phyloP scores from a whole-genome alignment of 352 stramenopile species.

The Pythium aristosporum region DNA sequence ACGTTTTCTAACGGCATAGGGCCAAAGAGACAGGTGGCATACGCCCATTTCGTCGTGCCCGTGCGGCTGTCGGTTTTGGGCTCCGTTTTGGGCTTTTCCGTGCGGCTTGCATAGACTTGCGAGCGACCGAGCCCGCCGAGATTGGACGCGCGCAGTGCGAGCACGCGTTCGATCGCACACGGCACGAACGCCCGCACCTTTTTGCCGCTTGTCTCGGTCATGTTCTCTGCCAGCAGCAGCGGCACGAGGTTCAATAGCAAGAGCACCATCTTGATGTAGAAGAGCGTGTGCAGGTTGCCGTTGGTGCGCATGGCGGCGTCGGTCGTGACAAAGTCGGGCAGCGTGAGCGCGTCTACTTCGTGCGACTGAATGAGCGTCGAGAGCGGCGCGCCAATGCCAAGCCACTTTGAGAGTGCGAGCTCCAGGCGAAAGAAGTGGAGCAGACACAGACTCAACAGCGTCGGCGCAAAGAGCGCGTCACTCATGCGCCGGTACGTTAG shows the following conservation, averaged over 20 bases:
- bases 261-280: slow-evolving; percentile 28
- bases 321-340: slow-evolving; percentile 33
- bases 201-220: slow-evolving; percentile 14
- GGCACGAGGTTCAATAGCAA: slow-evolving; percentile 28
- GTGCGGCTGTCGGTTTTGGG: not conserved
- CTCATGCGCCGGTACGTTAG: slow-evolving; percentile 26
- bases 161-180: slow-evolving; percentile 23
- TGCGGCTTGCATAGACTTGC: not conserved
- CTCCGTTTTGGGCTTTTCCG: no score
- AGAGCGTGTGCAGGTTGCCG: slow-evolving; percentile 25
- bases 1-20: not conserved
- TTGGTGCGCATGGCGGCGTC: slow-evolving; percentile 32
- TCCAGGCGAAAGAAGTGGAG: slow-evolving; percentile 30
- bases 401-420: slow-evolving; percentile 14
- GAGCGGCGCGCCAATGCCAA: slow-evolving; percentile 24
- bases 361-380: slow-evolving; percentile 9
- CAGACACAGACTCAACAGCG: slow-evolving; percentile 25
- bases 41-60: not conserved
- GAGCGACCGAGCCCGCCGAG: slow-evolving; percentile 29
- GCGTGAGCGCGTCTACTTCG: slow-evolving; percentile 24
- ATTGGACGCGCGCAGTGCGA: slow-evolving; percentile 27
- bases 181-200: slow-evolving; percentile 1
- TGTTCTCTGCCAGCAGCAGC: slow-evolving; percentile 17
- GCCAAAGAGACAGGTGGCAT: not conserved
- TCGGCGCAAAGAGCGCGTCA: slow-evolving; percentile 36